These are phyloP conservation scores for Elaphomyces granulatus DNA, from an alignment of 495 filamentous ascomycete species.

Conservation along the genomic window DNA sequence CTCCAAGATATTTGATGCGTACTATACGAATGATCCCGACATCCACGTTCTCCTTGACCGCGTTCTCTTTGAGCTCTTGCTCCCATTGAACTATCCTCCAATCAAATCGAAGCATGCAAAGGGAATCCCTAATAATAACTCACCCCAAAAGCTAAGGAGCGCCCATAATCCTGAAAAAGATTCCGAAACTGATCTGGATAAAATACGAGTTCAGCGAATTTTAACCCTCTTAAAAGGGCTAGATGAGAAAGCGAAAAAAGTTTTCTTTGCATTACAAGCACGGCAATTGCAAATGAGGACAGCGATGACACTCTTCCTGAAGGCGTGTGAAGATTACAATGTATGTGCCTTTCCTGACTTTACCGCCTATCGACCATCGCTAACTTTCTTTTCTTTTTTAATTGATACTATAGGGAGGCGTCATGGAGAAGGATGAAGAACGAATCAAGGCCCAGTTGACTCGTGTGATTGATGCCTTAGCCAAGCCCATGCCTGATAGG, in stretches of 20 bases:
- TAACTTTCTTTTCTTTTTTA: constrained; percentile 2
- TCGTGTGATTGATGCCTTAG: constrained; percentile 49
- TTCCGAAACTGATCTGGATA: constrained; percentile 55
- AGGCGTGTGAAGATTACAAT: constrained; percentile 72
- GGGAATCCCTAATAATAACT: constrained; percentile 34
- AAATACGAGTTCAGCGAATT: constrained; percentile 71
- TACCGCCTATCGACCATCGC: constrained; percentile 1
- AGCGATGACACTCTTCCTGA: constrained; percentile 55
- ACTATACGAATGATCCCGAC: constrained; percentile 81
- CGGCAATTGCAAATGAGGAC: constrained; percentile 57
- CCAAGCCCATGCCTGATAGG: constrained; percentile 61
- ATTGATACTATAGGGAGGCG: constrained; percentile 45
- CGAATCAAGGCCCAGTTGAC: constrained; percentile 53
- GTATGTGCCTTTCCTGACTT: too few species aligned
- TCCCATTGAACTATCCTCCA: constrained; percentile 75
- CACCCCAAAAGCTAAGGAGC: constrained; percentile 44
- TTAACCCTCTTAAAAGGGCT: constrained; percentile 66
- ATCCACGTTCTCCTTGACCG: constrained; percentile 72
- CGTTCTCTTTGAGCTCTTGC: constrained; percentile 70
- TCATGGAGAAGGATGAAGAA: constrained; percentile 57
- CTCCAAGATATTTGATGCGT: constrained; percentile 70
- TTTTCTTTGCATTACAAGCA: constrained; percentile 75
- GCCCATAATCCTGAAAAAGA: constrained; percentile 33
- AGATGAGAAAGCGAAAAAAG: constrained; percentile 64
- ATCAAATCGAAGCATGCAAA: constrained; percentile 54